Conservation (phyloP, 2,329 filamentous ascomycete species). For the Microdochium nivale region DNA sequence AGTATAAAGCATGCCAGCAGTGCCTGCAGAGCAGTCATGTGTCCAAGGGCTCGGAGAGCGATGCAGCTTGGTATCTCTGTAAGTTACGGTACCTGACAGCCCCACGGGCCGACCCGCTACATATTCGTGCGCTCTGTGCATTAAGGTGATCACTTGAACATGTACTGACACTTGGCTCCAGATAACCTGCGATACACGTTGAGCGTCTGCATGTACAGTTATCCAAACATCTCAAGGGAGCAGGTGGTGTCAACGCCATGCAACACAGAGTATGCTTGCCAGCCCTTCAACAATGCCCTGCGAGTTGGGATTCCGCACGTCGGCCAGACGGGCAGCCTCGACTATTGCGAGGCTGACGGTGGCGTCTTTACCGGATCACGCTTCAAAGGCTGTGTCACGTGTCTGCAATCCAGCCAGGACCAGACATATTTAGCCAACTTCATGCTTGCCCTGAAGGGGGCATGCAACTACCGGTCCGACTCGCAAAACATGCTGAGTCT, state of each 20-base stretch:
- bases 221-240: constrained; percentile 13
- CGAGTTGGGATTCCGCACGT: constrained; percentile 19
- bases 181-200: constrained; percentile 42
- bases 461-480: constrained; percentile 34
- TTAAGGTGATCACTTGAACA: neutral
- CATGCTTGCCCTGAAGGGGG: constrained; percentile 35
- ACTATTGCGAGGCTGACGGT: constrained; percentile 32
- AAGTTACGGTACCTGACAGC: constrained; percentile 11
- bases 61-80: constrained; percentile 40
- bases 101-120: neutral
- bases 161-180: constrained; percentile 10
- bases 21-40: constrained; percentile 38
- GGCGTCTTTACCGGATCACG: constrained; percentile 19
- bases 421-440: constrained; percentile 41
- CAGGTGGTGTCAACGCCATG: constrained; percentile 31
- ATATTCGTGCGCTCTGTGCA: constrained; percentile 4
- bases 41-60: constrained; percentile 27
- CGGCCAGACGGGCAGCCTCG: constrained; percentile 17
- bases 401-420: constrained; percentile 29
- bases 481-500: constrained; percentile 29
- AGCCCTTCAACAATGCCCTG: constrained; percentile 27
- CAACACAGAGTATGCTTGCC: constrained; percentile 31
- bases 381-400: constrained; percentile 30
- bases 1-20: constrained; percentile 35
- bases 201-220: constrained; percentile 35